Evolutionary conservation across 768 basidiomycete species (phyloP).

Genomic region (Termitomyces sp.): DNA sequence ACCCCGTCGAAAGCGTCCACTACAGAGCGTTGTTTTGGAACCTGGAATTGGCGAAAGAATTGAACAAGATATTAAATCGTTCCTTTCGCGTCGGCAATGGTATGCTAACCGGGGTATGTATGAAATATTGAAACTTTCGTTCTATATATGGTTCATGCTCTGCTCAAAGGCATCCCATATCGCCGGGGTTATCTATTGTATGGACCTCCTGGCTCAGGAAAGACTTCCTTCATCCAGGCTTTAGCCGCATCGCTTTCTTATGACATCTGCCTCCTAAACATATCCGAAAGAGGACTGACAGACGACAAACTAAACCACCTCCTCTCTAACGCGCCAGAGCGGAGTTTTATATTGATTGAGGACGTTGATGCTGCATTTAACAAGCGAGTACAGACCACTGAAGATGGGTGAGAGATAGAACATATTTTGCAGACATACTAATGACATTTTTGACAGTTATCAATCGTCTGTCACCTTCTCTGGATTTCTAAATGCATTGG

Average conservation of each 20-base stretch:
- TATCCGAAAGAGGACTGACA: slow-evolving; percentile 91
- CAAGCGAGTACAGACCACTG: slow-evolving; percentile 82
- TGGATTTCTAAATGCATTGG: slow-evolving; percentile 92
- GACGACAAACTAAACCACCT: slow-evolving; percentile 96
- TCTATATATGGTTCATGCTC: slow-evolving; percentile 2
- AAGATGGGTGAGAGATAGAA: slow-evolving; percentile 73
- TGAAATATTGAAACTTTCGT: not conserved
- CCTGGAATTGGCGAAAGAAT: slow-evolving; percentile 80
- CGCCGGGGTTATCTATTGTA: slow-evolving; percentile 92
- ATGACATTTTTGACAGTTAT: slow-evolving; percentile 45
- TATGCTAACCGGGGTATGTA: slow-evolving; percentile 89
- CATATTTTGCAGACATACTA: not conserved
- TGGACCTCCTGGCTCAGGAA: slow-evolving; percentile 96
- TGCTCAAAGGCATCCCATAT: slow-evolving; percentile 82
- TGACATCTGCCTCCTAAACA: slow-evolving; percentile 93
- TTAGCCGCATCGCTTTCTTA: slow-evolving; percentile 88
- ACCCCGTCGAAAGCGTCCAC: slow-evolving; percentile 78
- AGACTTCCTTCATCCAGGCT: slow-evolving; percentile 98
- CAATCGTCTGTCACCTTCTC: slow-evolving; percentile 97
- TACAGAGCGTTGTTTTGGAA: slow-evolving; percentile 85
- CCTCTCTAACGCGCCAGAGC: slow-evolving; percentile 87
- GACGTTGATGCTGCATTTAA: slow-evolving; percentile 98
- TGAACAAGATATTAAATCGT: slow-evolving; percentile 74
- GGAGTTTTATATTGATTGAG: slow-evolving; percentile 93
- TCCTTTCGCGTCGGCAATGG: slow-evolving; percentile 83